These are phyloP conservation scores for Euphorbia neoarborescens DNA, from an alignment of 441 rosid genomes.

Conservation along the genomic window DNA sequence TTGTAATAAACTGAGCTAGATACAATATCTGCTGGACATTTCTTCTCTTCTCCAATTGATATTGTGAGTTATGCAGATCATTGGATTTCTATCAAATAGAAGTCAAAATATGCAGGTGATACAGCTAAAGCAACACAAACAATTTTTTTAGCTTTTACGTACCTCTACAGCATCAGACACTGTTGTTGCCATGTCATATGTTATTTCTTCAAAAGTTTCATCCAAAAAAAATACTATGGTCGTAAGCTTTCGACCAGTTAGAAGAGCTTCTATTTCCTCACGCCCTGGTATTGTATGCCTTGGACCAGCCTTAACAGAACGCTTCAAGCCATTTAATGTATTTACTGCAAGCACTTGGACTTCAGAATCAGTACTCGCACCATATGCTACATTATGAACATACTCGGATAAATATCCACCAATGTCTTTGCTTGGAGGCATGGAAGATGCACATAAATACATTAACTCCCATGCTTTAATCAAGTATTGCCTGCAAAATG, in stretches of 20 bases:
- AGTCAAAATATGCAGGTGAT: not conserved
- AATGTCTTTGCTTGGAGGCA: conserved; percentile 98
- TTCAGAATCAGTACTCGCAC: conserved; percentile 58
- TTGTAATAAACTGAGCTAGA: not conserved
- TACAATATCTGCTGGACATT: not conserved
- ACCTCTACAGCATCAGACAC: conserved; percentile 98
- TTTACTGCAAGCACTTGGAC: conserved; percentile 69
- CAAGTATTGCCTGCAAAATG: conserved; percentile 57
- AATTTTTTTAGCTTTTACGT: conserved; percentile 12
- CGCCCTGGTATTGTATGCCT: conserved; percentile 82
- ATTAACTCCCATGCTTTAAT: conserved; percentile 93
- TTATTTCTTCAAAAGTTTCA: conserved; percentile 96
- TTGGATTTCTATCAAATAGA: not conserved
- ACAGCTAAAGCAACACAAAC: not conserved
- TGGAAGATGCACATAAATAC: conserved; percentile 89
- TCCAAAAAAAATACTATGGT: conserved; percentile 92
- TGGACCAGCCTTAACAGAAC: conserved; percentile 94
- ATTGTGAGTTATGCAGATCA: not conserved
- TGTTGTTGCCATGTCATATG: conserved; percentile 92
- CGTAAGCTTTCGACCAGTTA: conserved; percentile 77
- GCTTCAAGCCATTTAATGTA: conserved; percentile 79
- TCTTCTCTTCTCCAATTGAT: not conserved
- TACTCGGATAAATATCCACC: conserved; percentile 86
- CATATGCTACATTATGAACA: conserved; percentile 71
- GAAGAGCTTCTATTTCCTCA: conserved; percentile 90